Evolutionary conservation across 2,329 filamentous ascomycete species (phyloP).

Genomic region (Aspergillus tanneri): DNA sequence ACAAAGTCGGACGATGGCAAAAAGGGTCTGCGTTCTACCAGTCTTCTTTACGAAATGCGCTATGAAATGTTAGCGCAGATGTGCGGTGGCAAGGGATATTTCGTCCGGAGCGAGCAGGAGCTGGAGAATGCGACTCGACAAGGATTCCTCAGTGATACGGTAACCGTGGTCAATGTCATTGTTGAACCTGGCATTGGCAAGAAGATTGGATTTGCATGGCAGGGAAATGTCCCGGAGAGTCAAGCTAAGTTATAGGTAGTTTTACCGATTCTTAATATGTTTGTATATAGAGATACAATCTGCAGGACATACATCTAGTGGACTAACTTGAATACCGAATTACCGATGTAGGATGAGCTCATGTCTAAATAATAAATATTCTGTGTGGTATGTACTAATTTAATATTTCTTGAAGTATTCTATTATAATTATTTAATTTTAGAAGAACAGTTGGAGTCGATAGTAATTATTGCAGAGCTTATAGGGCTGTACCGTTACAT

Average conservation of each 20-base stretch:
- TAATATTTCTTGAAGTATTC: too few species aligned
- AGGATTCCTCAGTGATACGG: slow-evolving; percentile 49
- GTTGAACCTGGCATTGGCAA: slow-evolving; percentile 53
- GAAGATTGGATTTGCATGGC: slow-evolving; percentile 40
- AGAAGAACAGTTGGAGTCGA: too few species aligned
- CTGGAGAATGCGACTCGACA: slow-evolving; percentile 51
- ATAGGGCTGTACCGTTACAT: too few species aligned
- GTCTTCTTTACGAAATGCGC: slow-evolving; percentile 54
- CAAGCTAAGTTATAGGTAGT: slow-evolving; percentile 24
- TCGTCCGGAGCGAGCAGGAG: slow-evolving; percentile 54
- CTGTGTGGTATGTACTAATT: too few species aligned
- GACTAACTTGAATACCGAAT: too few species aligned
- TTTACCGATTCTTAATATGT: too few species aligned
- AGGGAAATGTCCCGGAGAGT: slow-evolving; percentile 27
- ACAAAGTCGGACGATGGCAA: slow-evolving; percentile 22
- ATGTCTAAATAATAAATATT: too few species aligned
- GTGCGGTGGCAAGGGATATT: slow-evolving; percentile 54
- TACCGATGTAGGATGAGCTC: too few species aligned
- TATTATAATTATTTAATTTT: too few species aligned
- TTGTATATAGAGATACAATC: too few species aligned
- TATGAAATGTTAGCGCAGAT: slow-evolving; percentile 58
- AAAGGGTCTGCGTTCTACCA: slow-evolving; percentile 49
- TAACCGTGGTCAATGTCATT: slow-evolving; percentile 56
- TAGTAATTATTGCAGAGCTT: too few species aligned
- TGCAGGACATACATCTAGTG: too few species aligned